Evolutionary conservation across 495 filamentous ascomycete species (phyloP), one percentile per base, ranked within the genome.

Genomic region (Daldinia loculata): DNA sequence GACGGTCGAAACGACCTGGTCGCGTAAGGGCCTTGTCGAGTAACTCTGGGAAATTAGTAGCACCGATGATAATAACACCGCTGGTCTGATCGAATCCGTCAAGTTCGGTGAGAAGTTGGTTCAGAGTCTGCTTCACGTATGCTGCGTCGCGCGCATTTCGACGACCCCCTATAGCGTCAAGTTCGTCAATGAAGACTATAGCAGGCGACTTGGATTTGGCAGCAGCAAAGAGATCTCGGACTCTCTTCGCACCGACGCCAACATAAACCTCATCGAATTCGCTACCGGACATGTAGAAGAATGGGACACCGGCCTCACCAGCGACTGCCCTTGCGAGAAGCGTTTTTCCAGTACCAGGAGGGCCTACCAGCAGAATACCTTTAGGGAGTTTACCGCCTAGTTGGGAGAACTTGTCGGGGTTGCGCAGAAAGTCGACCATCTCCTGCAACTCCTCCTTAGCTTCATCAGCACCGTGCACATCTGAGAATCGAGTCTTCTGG

Each of bases 251-350:
- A 73, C 95, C 95, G 59, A 99, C 96, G 73, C 95, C 95, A 26
- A 99, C 96, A 74, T 97, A 99, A 43, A 99, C 91, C 79, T 99
- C 95, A 75, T 99, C 95, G 76, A 99, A 99, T 78, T 99, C 96
- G 63, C 92, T 94, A 29, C 95, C 95, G 71, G 96, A 98, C 95
- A 99, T 98, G 86, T 95, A 98, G 86, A 98, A 99, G 87, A 98
- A 98, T 0, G 95, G 95, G 22, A 98, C 96, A 64, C 95, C 95
- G 48, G 95, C 93, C 83, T 99, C 95, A 29, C 95, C 95, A 60
- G 95, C 95, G 57, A 99, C 95, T 11, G 95, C 95, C 70, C 96
- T 92, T 64, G 95, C 95, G 62, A 99, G 87, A 43, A 99, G 86
- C n/a, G 95, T 99, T 80, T 99, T 99, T 81, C 95, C 95, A 57